Evolutionary conservation across 495 filamentous ascomycete genomes (phyloP).

Genomic region (Antarctomyces pellizariae): DNA sequence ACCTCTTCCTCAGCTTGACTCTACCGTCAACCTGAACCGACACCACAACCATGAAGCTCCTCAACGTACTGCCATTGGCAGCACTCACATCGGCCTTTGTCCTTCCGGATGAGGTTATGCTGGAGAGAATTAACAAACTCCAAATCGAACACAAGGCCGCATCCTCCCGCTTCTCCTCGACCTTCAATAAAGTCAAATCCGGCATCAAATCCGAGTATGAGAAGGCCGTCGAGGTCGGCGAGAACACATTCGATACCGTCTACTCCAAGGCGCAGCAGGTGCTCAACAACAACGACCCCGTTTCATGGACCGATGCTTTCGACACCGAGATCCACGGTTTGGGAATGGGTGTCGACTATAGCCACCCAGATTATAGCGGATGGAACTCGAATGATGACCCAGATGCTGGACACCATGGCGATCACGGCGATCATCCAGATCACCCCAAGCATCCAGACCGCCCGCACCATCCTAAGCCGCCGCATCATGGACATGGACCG

Average conservation of each 20-base stretch:
- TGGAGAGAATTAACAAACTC: conserved; percentile 16
- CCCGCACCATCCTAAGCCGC: conserved; percentile 13
- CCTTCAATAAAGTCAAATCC: conserved; percentile 13
- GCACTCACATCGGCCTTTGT: conserved; percentile 32
- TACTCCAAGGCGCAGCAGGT: conserved; percentile 12
- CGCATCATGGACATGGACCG: conserved; percentile 11
- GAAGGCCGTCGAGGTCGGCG: conserved; percentile 14
- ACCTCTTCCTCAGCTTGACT: conserved; percentile 3
- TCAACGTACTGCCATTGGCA: conserved; percentile 24
- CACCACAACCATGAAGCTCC: conserved; percentile 11
- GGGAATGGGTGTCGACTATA: too few species aligned
- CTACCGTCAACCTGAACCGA: conserved; percentile 1
- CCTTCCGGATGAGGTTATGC: conserved; percentile 27
- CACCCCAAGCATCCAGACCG: conserved; percentile 13
- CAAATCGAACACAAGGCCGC: conserved; percentile 8
- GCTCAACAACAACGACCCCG: conserved; percentile 3
- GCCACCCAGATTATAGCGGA: too few species aligned
- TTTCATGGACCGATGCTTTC: conserved; percentile 3
- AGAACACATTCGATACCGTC: conserved; percentile 24
- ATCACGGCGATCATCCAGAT: conserved; percentile 5
- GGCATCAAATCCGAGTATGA: conserved; percentile 15
- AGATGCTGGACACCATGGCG: conserved; percentile 12
- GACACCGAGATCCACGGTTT: too few species aligned
- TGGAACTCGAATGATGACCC: conserved; percentile 12
- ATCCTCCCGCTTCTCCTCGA: too few species aligned